Percentiles rank a stretch among this genome's conserved stretches.
phyloP scores from a whole-genome alignment of 228 moss, liverwort and hornwort genomes.

The Sphagnum magellanicum region DNA sequence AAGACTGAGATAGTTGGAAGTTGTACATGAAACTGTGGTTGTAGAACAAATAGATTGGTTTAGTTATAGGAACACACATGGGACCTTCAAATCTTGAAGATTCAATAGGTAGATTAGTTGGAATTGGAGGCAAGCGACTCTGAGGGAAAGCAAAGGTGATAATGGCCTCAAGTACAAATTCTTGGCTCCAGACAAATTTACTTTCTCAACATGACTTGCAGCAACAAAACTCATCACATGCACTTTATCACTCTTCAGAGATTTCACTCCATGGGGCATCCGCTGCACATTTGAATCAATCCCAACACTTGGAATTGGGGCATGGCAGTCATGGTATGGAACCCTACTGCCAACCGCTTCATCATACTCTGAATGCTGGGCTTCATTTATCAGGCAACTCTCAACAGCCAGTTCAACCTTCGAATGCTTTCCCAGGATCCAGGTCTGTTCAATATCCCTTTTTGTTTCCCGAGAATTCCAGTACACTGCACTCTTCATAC shows the following conservation, averaged over 20 bases:
- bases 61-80: too few relatives aligned
- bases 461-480: not conserved
- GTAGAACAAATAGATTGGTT: too few relatives aligned
- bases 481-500: too few relatives aligned
- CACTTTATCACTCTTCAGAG: slow-evolving; percentile 65
- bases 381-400: slow-evolving; percentile 57
- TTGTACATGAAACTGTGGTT: too few relatives aligned
- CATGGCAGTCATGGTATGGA: slow-evolving; percentile 46
- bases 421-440: slow-evolving; percentile 46
- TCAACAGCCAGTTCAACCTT: slow-evolving; percentile 37
- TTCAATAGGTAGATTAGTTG: too few relatives aligned
- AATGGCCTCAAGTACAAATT: slow-evolving; percentile 51
- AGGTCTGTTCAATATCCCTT: slow-evolving; percentile 32
- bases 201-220: slow-evolving; percentile 54
- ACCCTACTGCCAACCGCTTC: slow-evolving; percentile 49
- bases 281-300: slow-evolving; percentile 32
- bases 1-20: too few relatives aligned
- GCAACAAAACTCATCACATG: slow-evolving; percentile 54
- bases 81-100: too few relatives aligned
- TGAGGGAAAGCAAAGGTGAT: too few relatives aligned
- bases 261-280: slow-evolving; percentile 42
- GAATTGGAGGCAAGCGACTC: too few relatives aligned
- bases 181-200: slow-evolving; percentile 78
- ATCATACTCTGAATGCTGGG: slow-evolving; percentile 47
- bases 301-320: slow-evolving; percentile 53